A percentile compares a stretch with the other conserved stretches of the same genome.
Conservation (phyloP, 2,329 filamentous ascomycete species). For the Ceratocystis colombiana region DNA sequence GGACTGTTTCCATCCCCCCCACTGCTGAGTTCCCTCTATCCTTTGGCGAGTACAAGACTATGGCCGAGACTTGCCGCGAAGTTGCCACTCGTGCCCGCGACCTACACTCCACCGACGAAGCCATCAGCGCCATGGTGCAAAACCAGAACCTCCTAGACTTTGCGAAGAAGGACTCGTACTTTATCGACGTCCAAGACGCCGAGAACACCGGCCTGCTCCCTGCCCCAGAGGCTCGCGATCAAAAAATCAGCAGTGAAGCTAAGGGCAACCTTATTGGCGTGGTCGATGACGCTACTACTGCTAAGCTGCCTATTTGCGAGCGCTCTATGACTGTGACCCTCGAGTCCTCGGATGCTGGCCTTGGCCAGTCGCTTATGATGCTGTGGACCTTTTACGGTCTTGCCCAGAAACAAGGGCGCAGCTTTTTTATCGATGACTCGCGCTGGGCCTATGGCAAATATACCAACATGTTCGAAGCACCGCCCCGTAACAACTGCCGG, state of each 20-base stretch:
- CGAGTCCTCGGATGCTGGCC: constrained; percentile 60
- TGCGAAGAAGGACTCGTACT: constrained; percentile 55
- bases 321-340: constrained; percentile 68
- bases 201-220: constrained; percentile 54
- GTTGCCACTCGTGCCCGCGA: constrained; percentile 50
- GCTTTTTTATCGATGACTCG: constrained; percentile 78
- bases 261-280: constrained; percentile 42
- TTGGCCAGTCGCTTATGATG: constrained; percentile 66
- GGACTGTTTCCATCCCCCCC: constrained; percentile 72
- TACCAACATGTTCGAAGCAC: constrained; percentile 58
- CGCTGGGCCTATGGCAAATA: constrained; percentile 75
- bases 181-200: constrained; percentile 65
- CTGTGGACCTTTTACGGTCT: constrained; percentile 78
- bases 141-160: constrained; percentile 22
- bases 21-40: constrained; percentile 56
- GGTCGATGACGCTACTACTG: constrained; percentile 34
- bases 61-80: constrained; percentile 58
- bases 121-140: constrained; percentile 32
- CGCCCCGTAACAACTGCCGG: constrained; percentile 54
- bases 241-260: constrained; percentile 30
- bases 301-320: constrained; percentile 51
- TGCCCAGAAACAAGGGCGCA: constrained; percentile 59
- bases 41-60: constrained; percentile 55
- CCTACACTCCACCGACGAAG: constrained; percentile 32
- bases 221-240: constrained; percentile 32